Percentiles rank a stretch among this genome's conserved stretches.
Conservation (phyloP, 2,329 filamentous ascomycete species). For the Fusarium sp. region DNA sequence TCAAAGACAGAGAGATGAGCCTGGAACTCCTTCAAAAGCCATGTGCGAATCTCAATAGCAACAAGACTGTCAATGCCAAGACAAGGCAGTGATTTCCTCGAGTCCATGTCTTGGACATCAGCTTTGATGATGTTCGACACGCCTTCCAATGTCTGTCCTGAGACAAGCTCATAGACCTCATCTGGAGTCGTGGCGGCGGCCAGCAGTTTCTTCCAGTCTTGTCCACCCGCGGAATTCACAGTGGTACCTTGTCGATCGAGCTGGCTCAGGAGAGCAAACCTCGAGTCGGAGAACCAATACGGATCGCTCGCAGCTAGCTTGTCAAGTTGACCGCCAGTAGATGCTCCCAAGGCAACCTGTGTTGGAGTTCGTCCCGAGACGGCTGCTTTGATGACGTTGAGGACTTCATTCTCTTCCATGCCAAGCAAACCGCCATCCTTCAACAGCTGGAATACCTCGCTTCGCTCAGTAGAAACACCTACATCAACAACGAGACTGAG, state of each 20-base stretch:
- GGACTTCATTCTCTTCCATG: slow-evolving; percentile 7
- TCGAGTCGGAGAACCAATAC: slow-evolving; percentile 4
- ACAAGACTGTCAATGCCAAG: slow-evolving; percentile 58
- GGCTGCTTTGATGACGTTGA: slow-evolving; percentile 1
- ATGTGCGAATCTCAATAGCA: slow-evolving; percentile 61
- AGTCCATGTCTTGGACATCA: slow-evolving; percentile 35
- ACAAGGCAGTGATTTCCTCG: slow-evolving; percentile 36
- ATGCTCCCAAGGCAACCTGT: slow-evolving; percentile 6
- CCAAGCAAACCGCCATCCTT: slow-evolving; percentile 4
- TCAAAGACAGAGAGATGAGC: slow-evolving; percentile 8
- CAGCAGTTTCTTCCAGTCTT: not conserved
- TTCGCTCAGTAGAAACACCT: slow-evolving; percentile 60
- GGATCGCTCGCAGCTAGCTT: slow-evolving; percentile 1
- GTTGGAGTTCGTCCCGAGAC: not conserved
- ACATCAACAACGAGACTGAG: slow-evolving; percentile 61
- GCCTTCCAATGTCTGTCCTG: not conserved
- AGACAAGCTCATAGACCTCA: slow-evolving; percentile 2
- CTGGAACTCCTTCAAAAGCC: slow-evolving; percentile 55
- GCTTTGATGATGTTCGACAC: not conserved
- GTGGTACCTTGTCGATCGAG: not conserved
- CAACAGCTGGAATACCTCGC: slow-evolving; percentile 17
- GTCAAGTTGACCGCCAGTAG: not conserved
- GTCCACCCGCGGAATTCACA: not conserved
- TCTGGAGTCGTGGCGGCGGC: not conserved
- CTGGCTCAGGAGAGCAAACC: not conserved